These are phyloP conservation scores for Aspergillaceae sp. DNA, from an alignment of 2,329 filamentous ascomycete genomes.

Conservation along the genomic window DNA sequence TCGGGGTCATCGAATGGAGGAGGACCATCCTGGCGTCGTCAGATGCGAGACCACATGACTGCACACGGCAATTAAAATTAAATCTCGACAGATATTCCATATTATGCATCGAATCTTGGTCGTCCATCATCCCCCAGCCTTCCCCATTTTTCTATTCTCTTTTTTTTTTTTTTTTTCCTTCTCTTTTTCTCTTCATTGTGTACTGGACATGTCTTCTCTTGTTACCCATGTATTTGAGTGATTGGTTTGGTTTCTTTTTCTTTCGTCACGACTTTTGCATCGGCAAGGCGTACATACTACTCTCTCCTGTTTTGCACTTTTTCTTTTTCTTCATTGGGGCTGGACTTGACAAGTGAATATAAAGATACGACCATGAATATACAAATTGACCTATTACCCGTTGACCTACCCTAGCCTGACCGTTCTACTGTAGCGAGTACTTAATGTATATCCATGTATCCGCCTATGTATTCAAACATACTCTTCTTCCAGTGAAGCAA, in stretches of 20 bases:
- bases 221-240: background rate
- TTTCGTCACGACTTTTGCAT: background rate
- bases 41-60: slow-evolving; percentile 13
- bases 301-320: background rate
- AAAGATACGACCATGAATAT: no score
- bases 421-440: no score
- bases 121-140: no score
- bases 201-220: background rate
- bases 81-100: background rate
- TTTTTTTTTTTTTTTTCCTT: background rate
- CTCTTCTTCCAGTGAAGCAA: no score
- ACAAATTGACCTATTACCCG: no score
- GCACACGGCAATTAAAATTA: background rate
- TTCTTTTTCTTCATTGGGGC: background rate
- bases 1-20: slow-evolving; percentile 35
- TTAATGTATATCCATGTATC: no score
- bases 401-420: no score
- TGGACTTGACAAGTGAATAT: no score
- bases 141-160: background rate
- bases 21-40: slow-evolving; percentile 20
- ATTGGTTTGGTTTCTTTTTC: background rate
- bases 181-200: background rate
- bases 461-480: background rate
- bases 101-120: no score
- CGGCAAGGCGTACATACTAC: background rate